Conservation (phyloP, 2,329 filamentous ascomycete genomes). For the Microcyclospora tardicrescens region DNA sequence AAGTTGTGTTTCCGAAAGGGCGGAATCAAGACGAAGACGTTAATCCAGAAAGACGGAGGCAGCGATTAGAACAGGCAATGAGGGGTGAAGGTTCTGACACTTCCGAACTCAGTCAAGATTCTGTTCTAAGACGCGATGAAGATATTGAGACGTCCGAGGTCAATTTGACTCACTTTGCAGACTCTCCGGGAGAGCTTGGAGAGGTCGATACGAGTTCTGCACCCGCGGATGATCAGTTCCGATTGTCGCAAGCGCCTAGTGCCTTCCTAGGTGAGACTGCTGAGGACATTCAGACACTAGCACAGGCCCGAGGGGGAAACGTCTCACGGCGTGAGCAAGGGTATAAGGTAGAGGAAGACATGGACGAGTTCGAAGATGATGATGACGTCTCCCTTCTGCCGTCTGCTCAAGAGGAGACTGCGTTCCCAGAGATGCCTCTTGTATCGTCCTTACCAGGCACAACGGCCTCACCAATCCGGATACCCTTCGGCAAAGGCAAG, state of each 20-base stretch:
- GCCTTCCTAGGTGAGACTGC: not conserved
- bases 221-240: not conserved
- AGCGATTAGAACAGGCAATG: not conserved
- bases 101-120: not conserved
- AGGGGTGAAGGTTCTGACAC: not conserved
- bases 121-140: not conserved
- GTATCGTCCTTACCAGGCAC: constrained; percentile 83
- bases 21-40: constrained; percentile 18
- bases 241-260: constrained; percentile 3
- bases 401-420: constrained; percentile 56
- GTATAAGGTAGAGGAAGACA: not conserved
- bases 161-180: not conserved
- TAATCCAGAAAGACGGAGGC: not conserved
- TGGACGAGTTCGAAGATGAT: constrained; percentile 14
- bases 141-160: not conserved
- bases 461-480: constrained; percentile 84
- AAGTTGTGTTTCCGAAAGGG: constrained; percentile 71
- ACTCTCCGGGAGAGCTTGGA: constrained; percentile 2
- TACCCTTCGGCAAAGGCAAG: constrained; percentile 73
- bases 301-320: not conserved
- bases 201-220: not conserved
- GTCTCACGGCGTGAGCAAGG: no score
- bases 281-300: not conserved
- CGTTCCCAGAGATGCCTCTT: constrained; percentile 73
- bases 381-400: constrained; percentile 48